phyloP scores from a whole-genome alignment of 495 filamentous ascomycete species.

The Lophiostoma macrostomum region DNA sequence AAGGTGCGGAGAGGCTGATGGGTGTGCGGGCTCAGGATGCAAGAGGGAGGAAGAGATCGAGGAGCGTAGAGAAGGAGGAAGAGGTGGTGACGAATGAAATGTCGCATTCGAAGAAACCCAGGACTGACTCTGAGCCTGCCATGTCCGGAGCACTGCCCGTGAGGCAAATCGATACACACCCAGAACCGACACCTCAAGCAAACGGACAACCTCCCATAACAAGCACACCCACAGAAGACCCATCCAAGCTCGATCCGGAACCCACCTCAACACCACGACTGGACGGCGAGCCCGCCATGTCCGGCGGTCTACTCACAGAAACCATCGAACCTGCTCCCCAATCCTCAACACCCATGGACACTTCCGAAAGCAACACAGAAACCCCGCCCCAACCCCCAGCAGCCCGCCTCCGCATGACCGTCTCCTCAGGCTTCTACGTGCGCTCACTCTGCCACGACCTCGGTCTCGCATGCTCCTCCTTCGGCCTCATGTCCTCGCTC shows the following conservation, averaged over 20 bases:
- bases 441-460: conserved; percentile 90
- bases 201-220: no score
- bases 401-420: conserved; percentile 81
- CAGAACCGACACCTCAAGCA: neutral
- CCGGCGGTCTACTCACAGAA: no score
- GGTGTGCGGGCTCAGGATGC: conserved; percentile 8
- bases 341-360: no score
- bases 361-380: no score
- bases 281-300: no score
- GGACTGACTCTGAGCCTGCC: conserved; percentile 15
- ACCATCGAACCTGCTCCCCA: no score
- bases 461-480: conserved; percentile 74
- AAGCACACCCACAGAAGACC: no score
- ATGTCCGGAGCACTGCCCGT: conserved; percentile 32
- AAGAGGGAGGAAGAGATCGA: conserved; percentile 8
- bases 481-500: conserved; percentile 82
- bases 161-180: neutral
- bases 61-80: conserved; percentile 3
- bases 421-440: conserved; percentile 96
- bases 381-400: conserved; percentile 60
- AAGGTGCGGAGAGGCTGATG: conserved; percentile 64
- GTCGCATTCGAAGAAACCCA: conserved; percentile 15
- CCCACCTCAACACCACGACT: no score
- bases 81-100: conserved; percentile 8
- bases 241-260: no score